Conservation (phyloP, 2,329 filamentous ascomycete species). For the Ramularia endophylla region DNA sequence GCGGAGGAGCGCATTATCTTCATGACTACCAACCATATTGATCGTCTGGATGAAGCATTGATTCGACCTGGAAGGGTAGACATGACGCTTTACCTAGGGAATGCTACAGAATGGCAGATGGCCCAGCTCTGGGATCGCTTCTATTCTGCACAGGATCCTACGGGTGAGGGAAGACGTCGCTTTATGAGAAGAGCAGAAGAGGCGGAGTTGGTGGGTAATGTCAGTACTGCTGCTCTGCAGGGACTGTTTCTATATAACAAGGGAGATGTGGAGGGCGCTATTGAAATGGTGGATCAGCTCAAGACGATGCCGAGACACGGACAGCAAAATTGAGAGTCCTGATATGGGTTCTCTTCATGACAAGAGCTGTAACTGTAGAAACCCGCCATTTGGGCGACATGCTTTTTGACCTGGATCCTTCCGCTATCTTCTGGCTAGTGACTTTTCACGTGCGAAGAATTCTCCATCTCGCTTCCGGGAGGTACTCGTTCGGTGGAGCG, state of each 20-base stretch:
- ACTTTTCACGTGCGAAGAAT: no score
- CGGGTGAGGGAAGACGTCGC: slow-evolving; percentile 54
- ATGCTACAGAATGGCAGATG: slow-evolving; percentile 81
- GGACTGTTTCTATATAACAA: slow-evolving; percentile 96
- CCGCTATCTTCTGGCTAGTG: no score
- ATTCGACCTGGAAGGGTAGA: slow-evolving; percentile 90
- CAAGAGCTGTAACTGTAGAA: no score
- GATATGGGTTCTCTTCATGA: no score
- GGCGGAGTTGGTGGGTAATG: slow-evolving; percentile 62
- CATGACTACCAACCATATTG: slow-evolving; percentile 89
- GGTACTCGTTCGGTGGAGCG: no score
- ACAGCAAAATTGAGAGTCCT: no score
- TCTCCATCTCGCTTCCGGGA: no score
- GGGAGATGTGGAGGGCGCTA: slow-evolving; percentile 78
- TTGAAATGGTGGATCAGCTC: slow-evolving; percentile 40
- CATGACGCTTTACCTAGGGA: slow-evolving; percentile 83
- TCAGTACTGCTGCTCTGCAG: slow-evolving; percentile 88
- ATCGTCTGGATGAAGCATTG: slow-evolving; percentile 80
- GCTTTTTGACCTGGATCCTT: no score
- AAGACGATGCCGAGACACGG: not conserved
- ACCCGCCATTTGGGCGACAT: no score
- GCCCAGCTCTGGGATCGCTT: slow-evolving; percentile 88
- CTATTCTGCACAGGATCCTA: slow-evolving; percentile 72
- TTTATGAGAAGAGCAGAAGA: slow-evolving; percentile 68
- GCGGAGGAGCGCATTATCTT: slow-evolving; percentile 93